Conservation (phyloP, 805 yeast genomes). For the Yarrowia yakushimensis region DNA sequence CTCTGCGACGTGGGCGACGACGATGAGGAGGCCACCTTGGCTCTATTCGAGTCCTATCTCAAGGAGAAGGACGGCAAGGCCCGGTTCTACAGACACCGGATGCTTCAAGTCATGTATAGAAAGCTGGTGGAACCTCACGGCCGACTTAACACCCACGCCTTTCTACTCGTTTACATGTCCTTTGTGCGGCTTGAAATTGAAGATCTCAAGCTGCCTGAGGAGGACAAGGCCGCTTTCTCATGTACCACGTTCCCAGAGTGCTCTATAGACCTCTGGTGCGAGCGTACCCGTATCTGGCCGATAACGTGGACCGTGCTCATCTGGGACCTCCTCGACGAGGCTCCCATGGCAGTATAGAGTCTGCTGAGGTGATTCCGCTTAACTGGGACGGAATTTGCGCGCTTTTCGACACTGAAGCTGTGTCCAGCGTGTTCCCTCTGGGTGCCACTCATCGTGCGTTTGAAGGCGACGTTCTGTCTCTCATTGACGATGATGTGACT, state of each 20-base stretch:
- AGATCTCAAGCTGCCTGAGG: constrained; percentile 6
- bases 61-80: constrained; percentile 13
- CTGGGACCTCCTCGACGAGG: constrained; percentile 15
- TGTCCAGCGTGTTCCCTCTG: background rate
- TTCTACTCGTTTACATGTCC: constrained; percentile 14
- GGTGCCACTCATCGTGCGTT: constrained; percentile 17
- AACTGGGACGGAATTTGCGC: constrained; percentile 1
- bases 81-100: constrained; percentile 7
- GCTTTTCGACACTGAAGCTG: background rate
- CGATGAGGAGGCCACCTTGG: constrained; percentile 10
- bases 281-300: background rate
- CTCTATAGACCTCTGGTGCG: constrained; percentile 4
- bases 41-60: constrained; percentile 14
- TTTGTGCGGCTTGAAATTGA: constrained; percentile 20
- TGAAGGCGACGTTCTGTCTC: constrained; percentile 2
- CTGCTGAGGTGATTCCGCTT: background rate
- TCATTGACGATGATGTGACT: constrained; percentile 6
- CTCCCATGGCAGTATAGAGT: constrained; percentile 9
- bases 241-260: constrained; percentile 2
- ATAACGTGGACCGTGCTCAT: constrained; percentile 5
- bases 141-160: constrained; percentile 9
- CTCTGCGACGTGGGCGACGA: constrained; percentile 17
- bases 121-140: constrained; percentile 21
- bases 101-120: constrained; percentile 14
- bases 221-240: constrained; percentile 6